Percentiles rank a stretch among this genome's conserved stretches.
phyloP scores from a whole-genome alignment of 1,139 yeast species.

The Yamadazyma oceani region DNA sequence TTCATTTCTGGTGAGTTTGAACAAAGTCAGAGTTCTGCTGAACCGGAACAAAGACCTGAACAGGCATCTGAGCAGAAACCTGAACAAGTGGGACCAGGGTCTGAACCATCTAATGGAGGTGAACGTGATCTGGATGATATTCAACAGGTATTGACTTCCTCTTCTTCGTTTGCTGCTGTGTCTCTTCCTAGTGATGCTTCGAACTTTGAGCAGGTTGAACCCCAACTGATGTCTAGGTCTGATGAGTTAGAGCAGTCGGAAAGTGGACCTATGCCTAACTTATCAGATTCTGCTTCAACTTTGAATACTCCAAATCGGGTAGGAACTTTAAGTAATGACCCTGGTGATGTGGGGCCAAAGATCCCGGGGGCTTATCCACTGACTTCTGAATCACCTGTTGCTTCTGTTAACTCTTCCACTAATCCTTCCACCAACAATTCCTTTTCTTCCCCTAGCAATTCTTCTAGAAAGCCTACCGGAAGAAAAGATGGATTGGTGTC shows the following conservation, averaged over 20 bases:
- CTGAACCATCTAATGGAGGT: too few relatives aligned
- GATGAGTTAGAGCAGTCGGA: background rate
- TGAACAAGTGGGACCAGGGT: too few relatives aligned
- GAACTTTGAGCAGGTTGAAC: slow-evolving; percentile 12
- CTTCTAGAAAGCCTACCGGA: slow-evolving; percentile 2
- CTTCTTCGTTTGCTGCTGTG: slow-evolving; percentile 45
- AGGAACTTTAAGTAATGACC: background rate
- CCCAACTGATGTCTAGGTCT: background rate
- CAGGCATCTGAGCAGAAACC: too few relatives aligned
- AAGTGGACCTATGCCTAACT: slow-evolving; percentile 1
- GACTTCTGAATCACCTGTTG: slow-evolving; percentile 6
- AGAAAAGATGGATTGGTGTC: slow-evolving; percentile 33
- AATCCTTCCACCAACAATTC: background rate
- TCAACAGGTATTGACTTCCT: slow-evolving; percentile 31
- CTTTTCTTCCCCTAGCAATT: background rate
- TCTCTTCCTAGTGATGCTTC: slow-evolving; percentile 20
- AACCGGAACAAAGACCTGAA: background rate
- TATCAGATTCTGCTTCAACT: slow-evolving; percentile 16
- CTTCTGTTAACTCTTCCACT: slow-evolving; percentile 6
- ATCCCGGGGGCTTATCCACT: slow-evolving; percentile 14
- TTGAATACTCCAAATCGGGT: slow-evolving; percentile 8
- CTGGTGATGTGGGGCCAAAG: slow-evolving; percentile 3
- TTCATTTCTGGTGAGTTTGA: slow-evolving; percentile 23
- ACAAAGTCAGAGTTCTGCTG: slow-evolving; percentile 4
- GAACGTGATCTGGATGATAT: slow-evolving; percentile 5